A percentile compares a stretch with the other conserved stretches of the same genome.
Conservation (phyloP, 345 rosid species). For the Syzygium aromaticum region DNA sequence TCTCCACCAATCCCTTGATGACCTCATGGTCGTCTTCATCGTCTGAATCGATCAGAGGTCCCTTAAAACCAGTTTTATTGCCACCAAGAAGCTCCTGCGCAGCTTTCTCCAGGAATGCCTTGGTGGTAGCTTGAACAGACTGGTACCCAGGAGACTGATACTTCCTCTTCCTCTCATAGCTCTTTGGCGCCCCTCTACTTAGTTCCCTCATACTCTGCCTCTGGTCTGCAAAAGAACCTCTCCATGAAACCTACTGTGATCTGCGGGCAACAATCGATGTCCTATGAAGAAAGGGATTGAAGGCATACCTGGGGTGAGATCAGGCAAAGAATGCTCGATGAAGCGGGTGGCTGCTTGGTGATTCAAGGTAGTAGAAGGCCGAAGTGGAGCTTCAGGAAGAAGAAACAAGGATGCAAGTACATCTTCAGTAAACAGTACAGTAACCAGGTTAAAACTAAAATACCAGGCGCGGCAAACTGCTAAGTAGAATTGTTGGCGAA, state of each 20-base stretch:
- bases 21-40: conserved; percentile 3
- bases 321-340: conserved; percentile 84
- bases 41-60: conserved; percentile 54
- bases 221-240: conserved; percentile 41
- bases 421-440: not conserved
- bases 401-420: not conserved
- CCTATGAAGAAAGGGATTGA: not conserved
- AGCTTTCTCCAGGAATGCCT: conserved; percentile 90
- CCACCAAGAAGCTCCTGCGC: conserved; percentile 69
- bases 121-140: conserved; percentile 64
- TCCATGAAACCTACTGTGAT: conserved; percentile 1
- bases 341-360: conserved; percentile 80
- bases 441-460: not conserved
- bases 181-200: conserved; percentile 48
- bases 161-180: conserved; percentile 63
- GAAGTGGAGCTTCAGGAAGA: conserved; percentile 53
- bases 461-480: not conserved
- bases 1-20: conserved; percentile 2
- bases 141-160: conserved; percentile 45
- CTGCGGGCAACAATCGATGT: not conserved
- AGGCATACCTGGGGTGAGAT: conserved; percentile 63
- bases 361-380: conserved; percentile 69
- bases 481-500: not conserved
- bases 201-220: conserved; percentile 56
- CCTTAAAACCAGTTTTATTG: conserved; percentile 48